Evolutionary conservation across 306 rosid genomes (phyloP), one percentile per base, ranked within the genome.

Genomic region (Corylus heterophylla): DNA sequence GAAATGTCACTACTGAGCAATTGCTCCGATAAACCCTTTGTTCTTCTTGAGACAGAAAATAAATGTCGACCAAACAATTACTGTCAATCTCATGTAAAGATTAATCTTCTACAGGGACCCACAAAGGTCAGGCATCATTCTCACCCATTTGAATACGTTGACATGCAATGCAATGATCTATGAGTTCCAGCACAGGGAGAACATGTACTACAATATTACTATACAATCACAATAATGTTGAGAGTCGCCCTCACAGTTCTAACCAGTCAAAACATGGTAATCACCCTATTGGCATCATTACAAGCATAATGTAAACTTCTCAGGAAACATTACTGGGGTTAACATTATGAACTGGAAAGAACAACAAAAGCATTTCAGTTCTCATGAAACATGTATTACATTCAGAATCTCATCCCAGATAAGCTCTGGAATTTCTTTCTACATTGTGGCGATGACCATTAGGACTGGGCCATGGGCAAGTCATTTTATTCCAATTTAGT

Each of bases 381-480:
- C 67, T 25, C 67, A 61, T 12, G 35, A 29, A 61, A 27, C 68
- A 29, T 62, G 68, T 29, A 81, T 47, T 48, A 35, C 44, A 76
- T 31, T 70, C 75, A 63, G 62, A 69, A 59, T 72, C 67, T n/a
- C n/a, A 0, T 25, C 5, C 37, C 10, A 0, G 17, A 27, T 62
- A 62, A 5, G 4, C 12, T 13, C 11, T 2, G 18, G 25, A 13
- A 4, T 9, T 5, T 4, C 39, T 63, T 42, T 16, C 42, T 7
- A 42, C 48, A 62, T 35, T n/a, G 12, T 31, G 18, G 64, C 56
- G 16, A 62, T 62, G 68, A 29, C 18, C 10, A 2, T 25, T 27
- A 61, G 68, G 44, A 31, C 18, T 62, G 16, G 42, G 42, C 17
- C 44, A 74, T 68, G 47, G 55, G 39, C 52, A 71, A 18, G 29